Evolutionary conservation across 2,329 filamentous ascomycete species (phyloP), one percentile per base, ranked within the genome.

Genomic region (Paecilomyces niveus): DNA sequence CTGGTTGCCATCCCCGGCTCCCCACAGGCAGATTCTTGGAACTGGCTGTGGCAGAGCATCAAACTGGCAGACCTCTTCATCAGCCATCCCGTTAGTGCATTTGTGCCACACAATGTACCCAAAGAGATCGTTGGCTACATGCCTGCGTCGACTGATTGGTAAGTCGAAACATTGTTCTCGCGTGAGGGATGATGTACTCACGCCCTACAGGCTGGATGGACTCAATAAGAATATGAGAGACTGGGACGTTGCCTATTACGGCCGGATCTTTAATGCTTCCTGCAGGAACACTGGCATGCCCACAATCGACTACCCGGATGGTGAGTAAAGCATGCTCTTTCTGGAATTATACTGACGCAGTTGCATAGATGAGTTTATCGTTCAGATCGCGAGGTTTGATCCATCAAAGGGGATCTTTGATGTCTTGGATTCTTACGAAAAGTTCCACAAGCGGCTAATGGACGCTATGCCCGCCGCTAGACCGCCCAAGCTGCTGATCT

Each of bases 101-200:
- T 93, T 64, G 88, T 94, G 9, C 90, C 90, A 1, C 74, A 79
- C 31, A 85, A 79, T 58, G 88, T 94, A 4, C 84, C 86, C 1
- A 74, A 73, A 1, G 78, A 86, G 56, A 88, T 83, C 64, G 86
- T 93, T 0, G 86, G 84, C 1, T 92, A 92, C 70, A 78, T 93
- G 69, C 89, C 89, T 2, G 90, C 90, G 10, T 89, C 89, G 0
- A 93, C 89, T 0, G 90, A 94, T 72, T 94, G 89, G 85, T 83
- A 64, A 68, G 76, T 69, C 50, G 33, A 10, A 3, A 22, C 11
- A 18, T 13, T 9, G 10, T n/a, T 22, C 22, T 45, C 24, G 53
- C 10, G 22, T 18, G 8, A 13, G 35, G 53, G 39, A 32, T 53
- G n/a, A 60, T 29, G 53, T 26, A 21, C 55, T 39, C 18, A 65